phyloP scores from a whole-genome alignment of 192 early-diverging fungal genomes.

The Backusella mclennaniae region DNA sequence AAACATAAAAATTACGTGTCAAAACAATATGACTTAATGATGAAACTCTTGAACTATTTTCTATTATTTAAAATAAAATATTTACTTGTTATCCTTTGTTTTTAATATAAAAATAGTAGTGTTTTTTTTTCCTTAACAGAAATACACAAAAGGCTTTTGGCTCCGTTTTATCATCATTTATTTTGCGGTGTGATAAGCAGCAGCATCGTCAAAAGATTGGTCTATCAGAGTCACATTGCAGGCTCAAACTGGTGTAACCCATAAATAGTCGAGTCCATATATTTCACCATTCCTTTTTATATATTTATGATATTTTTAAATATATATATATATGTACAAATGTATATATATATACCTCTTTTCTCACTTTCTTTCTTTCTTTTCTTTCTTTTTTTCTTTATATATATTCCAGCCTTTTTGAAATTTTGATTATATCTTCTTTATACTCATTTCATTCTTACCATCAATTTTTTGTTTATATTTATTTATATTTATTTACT shows the following conservation, averaged over 20 bases:
- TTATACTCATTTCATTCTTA: not conserved
- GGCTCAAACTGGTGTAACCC: not conserved
- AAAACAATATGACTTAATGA: not conserved
- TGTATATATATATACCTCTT: not conserved
- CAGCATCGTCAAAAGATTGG: conserved; percentile 4
- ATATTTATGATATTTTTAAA: not conserved
- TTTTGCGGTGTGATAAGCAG: conserved; percentile 2
- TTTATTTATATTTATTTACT: not conserved
- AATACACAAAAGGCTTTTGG: not conserved
- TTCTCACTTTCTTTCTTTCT: not conserved
- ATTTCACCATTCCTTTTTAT: conserved; percentile 3
- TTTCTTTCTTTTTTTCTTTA: not conserved
- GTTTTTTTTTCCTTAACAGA: not conserved
- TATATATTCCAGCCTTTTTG: not conserved
- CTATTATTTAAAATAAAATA: not conserved
- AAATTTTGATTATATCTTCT: not conserved
- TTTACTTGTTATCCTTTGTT: not conserved
- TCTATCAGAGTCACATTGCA: conserved; percentile 9
- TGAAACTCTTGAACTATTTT: not conserved
- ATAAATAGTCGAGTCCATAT: not conserved
- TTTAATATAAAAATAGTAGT: not conserved
- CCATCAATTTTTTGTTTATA: not conserved
- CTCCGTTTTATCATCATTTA: not conserved
- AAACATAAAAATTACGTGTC: conserved; percentile 1
- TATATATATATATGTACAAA: not conserved